Conservation (phyloP, 495 filamentous ascomycete species). For the Daldinia vernicosa region DNA sequence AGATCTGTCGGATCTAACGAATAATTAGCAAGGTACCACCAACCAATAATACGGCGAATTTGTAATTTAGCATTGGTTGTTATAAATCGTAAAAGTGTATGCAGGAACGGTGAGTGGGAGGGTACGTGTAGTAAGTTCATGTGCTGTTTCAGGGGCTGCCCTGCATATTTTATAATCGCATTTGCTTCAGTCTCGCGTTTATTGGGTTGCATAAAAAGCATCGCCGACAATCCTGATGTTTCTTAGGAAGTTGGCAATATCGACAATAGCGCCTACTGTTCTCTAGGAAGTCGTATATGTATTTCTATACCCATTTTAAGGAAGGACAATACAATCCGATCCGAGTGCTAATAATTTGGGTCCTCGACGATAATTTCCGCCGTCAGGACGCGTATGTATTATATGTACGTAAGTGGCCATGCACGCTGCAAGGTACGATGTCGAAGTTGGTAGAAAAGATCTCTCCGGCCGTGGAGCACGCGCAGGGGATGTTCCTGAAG, state of each 20-base stretch:
- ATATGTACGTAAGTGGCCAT: constrained; percentile 36
- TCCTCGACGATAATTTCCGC: constrained; percentile 13
- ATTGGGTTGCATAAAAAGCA: constrained; percentile 18
- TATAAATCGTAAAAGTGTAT: constrained; percentile 10
- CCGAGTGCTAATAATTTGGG: not conserved
- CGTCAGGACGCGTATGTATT: constrained; percentile 22
- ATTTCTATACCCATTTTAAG: not conserved
- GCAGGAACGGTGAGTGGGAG: not conserved
- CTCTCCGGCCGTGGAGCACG: constrained; percentile 21
- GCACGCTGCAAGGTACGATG: constrained; percentile 41
- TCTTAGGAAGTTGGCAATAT: not conserved
- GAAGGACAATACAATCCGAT: not conserved
- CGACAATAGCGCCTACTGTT: not conserved
- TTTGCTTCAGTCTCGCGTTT: constrained; percentile 27
- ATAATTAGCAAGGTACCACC: not conserved
- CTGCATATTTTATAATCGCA: constrained; percentile 35
- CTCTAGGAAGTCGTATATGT: not conserved
- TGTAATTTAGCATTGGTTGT: not conserved
- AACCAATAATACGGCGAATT: not conserved
- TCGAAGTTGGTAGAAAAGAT: constrained; percentile 20
- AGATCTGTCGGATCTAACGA: not conserved
- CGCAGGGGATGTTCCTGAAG: constrained; percentile 20
- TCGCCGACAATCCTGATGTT: not conserved
- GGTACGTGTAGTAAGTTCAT: constrained; percentile 9
- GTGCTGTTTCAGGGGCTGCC: constrained; percentile 34